Base-by-base conservation (phyloP, 805 yeast genomes). In the Myxozyma lipomycoides region DNA sequence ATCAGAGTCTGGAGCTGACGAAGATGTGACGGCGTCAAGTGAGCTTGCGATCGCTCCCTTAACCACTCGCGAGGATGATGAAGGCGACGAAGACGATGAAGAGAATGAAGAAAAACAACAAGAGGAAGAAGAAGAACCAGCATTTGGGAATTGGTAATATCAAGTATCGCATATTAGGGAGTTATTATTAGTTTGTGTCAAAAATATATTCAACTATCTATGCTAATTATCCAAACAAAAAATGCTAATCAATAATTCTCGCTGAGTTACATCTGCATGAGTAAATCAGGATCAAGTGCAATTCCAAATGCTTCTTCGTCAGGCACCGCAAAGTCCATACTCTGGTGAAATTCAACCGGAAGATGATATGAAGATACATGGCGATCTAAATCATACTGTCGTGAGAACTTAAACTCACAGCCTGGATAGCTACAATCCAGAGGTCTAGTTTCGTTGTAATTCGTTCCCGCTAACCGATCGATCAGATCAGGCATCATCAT, bases 381-480 rank as follows among this genome's bases (percentile, higher is more conserved):
- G 5, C 76, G 63, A 24, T 56, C 55, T 41, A 70, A 46, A 50
- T 72, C 76, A 52, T 72, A 72, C 45, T 64, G 51, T 23, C 76
- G 52, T 18, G 51, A 55, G 54, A 70, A 72, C 26, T 71, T 54
- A 50, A 56, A 64, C 24, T 48, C 58, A 44, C 76, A 72, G 2
- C 58, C 64, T 4, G 40, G 48, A 1, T 60, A 56, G 1, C 67
- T 61, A 49, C 75, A 72, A 2, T 55, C 59, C 17, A 68, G 46
- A 10, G 52, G 50, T 5, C 75, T 46, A 2, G 49, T 48, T 15
- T 56, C 58, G 3, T 61, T 64, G 48, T 70, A 70, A 12, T 63
- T 69, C 9, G 63, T 57, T 2, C 76, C 76, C 3, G 72, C 63
- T 15, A 72, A 46, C 4, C 62, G 51, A 10, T 66, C 68, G n/a